Evolutionary conservation across 768 basidiomycete species (phyloP).

Genomic region (Cyclocybe cylindracea): DNA sequence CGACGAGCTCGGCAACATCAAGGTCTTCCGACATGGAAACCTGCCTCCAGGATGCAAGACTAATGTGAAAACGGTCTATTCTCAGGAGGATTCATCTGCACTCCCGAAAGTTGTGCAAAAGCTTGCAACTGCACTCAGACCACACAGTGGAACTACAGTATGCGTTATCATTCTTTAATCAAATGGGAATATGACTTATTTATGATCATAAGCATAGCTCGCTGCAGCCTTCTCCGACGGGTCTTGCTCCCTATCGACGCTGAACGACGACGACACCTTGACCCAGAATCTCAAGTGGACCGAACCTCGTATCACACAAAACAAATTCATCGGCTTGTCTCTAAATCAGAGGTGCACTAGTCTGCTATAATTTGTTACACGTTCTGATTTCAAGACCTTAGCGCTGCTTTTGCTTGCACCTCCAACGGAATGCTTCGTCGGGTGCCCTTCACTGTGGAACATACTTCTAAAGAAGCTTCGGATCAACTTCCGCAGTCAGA

Average conservation of each 20-base stretch:
- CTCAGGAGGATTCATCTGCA: constrained; percentile 23
- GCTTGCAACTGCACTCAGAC: constrained; percentile 16
- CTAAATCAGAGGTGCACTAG: constrained; percentile 47
- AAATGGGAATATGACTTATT: constrained; percentile 6
- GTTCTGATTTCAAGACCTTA: constrained; percentile 16
- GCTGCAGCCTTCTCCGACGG: constrained; percentile 68
- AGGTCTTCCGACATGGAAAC: constrained; percentile 50
- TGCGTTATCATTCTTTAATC: constrained; percentile 17
- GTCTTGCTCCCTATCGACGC: constrained; percentile 40
- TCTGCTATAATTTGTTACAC: neutral
- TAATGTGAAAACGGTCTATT: constrained; percentile 31
- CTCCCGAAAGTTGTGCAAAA: constrained; percentile 24
- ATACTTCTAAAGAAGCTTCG: neutral
- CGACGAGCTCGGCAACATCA: constrained; percentile 79
- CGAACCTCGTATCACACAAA: constrained; percentile 59
- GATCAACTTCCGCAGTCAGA: constrained; percentile 9
- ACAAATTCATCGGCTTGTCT: constrained; percentile 65
- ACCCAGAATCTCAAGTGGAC: constrained; percentile 54
- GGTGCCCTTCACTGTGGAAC: constrained; percentile 30
- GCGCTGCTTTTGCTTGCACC: constrained; percentile 68
- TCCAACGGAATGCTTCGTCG: constrained; percentile 72
- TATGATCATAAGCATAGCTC: constrained; percentile 53
- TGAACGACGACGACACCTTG: constrained; percentile 44
- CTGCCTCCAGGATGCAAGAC: constrained; percentile 30
- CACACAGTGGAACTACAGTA: constrained; percentile 33